Evolutionary conservation across 805 yeast genomes (phyloP), one percentile per base, ranked within the genome.

Genomic region (Metschnikowia bowlesiae): DNA sequence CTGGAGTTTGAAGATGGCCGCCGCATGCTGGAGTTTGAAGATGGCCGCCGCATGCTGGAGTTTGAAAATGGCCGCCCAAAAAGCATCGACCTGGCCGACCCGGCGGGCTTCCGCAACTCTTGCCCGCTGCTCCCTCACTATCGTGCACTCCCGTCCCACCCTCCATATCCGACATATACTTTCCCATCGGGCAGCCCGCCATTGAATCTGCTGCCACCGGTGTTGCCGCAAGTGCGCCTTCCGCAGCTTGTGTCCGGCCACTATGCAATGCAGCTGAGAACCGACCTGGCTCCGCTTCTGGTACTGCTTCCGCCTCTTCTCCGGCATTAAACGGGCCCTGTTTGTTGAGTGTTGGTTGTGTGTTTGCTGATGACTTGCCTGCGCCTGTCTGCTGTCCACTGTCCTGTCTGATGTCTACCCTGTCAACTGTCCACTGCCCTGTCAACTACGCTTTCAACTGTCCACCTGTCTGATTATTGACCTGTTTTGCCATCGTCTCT

Each of bases 231-330:
- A 7, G 13, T 33, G 11, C 26, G 9, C 26, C n/a, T 33, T 6
- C 38, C 38, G 8, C 45, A 33, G 22, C 26, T 42, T n/a, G 8
- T 31, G 6, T 33, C 9, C 3, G 38, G 38, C n/a, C 26, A 18
- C 16, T 18, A 6, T 26, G 22, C 31, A 13, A 4, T 33, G 22
- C 31, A 30, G 6, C 38, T 2, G 3, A n/a, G 33, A 13, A 14
- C 16, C 49, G 41, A 29, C 44, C 34, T 11, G n/a, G 26, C 11
- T 35, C 39, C 22, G 39, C 40, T 29, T 39, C 10, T 14, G 2
- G 44, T 53, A 18, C 48, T 46, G 51, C 51, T 53, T 16, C 56
- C 56, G 4, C 56, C 56, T 7, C 42, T 53, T 22, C 52, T 52
- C 26, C 31, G 55, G 37, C 51, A 52, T 33, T 52, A 39, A 13